Evolutionary conservation across 306 rosid genomes (phyloP).

Genomic region (Erythrophleum fordii): DNA sequence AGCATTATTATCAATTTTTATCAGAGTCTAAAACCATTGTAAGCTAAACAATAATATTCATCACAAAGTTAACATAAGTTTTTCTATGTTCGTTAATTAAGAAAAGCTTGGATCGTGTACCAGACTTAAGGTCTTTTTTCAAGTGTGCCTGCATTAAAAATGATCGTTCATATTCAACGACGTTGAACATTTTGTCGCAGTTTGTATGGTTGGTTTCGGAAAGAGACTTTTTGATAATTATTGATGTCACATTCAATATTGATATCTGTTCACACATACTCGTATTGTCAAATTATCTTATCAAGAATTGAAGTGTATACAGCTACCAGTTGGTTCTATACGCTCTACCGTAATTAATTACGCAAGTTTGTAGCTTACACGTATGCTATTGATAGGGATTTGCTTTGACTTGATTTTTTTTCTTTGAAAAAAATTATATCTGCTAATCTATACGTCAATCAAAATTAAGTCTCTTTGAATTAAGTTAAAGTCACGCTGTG

Average conservation of each 20-base stretch:
- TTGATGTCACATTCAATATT: slow-evolving; percentile 27
- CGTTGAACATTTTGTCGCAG: background rate
- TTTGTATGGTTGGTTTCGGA: background rate
- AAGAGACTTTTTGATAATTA: background rate
- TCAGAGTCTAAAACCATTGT: background rate
- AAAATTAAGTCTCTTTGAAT: background rate
- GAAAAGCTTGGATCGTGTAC: background rate
- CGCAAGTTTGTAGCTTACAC: background rate
- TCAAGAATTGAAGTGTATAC: background rate
- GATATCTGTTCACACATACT: background rate
- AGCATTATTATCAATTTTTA: background rate
- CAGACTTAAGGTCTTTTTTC: background rate
- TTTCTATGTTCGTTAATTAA: background rate
- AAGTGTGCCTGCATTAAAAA: background rate
- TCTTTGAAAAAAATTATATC: background rate
- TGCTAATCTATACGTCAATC: background rate
- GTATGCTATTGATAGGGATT: background rate
- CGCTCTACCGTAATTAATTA: background rate
- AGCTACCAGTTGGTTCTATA: background rate
- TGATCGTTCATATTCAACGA: background rate
- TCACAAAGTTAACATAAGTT: background rate
- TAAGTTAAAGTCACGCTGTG: background rate
- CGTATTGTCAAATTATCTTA: background rate
- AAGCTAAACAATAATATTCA: background rate
- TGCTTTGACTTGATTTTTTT: background rate